phyloP scores from a whole-genome alignment of 2,329 filamentous ascomycete genomes.

The Hymenoscyphus fructigenus region DNA sequence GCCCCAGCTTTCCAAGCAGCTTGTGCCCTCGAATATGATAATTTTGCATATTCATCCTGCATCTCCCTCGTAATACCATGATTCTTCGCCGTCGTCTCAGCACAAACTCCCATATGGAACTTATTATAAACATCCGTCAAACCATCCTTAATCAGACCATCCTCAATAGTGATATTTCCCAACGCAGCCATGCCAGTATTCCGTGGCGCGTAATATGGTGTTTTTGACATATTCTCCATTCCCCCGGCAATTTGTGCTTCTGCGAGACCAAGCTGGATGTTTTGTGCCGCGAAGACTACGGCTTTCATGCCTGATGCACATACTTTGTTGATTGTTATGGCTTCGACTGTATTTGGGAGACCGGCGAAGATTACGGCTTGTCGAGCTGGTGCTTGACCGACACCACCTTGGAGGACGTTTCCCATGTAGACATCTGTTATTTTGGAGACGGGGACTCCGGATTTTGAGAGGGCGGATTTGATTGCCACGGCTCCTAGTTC shows the following conservation, averaged over 20 bases:
- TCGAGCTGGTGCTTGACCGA: slow-evolving; percentile 88
- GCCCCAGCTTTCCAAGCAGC: slow-evolving; percentile 79
- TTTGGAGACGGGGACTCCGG: slow-evolving; percentile 73
- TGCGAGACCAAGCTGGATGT: slow-evolving; percentile 87
- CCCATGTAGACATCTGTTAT: slow-evolving; percentile 97
- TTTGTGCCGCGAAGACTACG: slow-evolving; percentile 84
- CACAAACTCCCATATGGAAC: slow-evolving; percentile 97
- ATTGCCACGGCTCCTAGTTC: slow-evolving; percentile 88
- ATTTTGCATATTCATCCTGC: slow-evolving; percentile 89
- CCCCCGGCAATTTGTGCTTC: slow-evolving; percentile 90
- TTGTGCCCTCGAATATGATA: slow-evolving; percentile 86
- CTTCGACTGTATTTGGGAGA: slow-evolving; percentile 76
- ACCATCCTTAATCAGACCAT: slow-evolving; percentile 91
- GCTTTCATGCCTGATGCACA: slow-evolving; percentile 95
- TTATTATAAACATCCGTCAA: slow-evolving; percentile 95
- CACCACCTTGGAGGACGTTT: slow-evolving; percentile 80
- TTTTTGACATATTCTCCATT: slow-evolving; percentile 97
- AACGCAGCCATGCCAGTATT: slow-evolving; percentile 82
- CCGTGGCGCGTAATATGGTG: slow-evolving; percentile 86
- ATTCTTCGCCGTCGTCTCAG: slow-evolving; percentile 91
- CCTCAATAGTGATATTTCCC: slow-evolving; percentile 82
- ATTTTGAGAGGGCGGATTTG: slow-evolving; percentile 85
- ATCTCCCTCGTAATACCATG: slow-evolving; percentile 75
- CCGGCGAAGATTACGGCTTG: slow-evolving; percentile 90
- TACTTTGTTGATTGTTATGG: slow-evolving; percentile 95